Evolutionary conservation across 2,329 filamentous ascomycete species (phyloP).

Genomic region (Aspergillus flavus): DNA sequence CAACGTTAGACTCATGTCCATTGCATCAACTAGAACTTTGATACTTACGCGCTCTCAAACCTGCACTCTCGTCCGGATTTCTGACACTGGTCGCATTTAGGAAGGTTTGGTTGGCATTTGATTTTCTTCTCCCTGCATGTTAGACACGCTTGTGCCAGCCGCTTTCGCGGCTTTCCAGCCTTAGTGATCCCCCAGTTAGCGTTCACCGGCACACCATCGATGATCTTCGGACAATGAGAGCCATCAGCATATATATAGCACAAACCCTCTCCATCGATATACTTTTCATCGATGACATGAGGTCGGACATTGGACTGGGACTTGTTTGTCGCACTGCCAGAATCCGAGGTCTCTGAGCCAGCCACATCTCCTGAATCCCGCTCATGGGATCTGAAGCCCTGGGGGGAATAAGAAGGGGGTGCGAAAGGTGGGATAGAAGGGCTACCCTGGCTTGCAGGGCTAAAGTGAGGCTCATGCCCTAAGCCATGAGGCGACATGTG

Average conservation of each 20-base stretch:
- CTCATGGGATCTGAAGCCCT: conserved; percentile 20
- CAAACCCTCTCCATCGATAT: conserved; percentile 72
- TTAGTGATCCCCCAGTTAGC: conserved; percentile 94
- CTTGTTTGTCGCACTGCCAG: conserved; percentile 10
- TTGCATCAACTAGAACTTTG: not conserved
- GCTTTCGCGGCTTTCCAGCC: conserved; percentile 88
- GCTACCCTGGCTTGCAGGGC: conserved; percentile 23
- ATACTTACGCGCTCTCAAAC: conserved; percentile 79
- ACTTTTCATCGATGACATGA: conserved; percentile 45
- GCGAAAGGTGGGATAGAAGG: conserved; percentile 22
- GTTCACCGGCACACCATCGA: conserved; percentile 85
- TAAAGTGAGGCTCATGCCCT: conserved; percentile 22
- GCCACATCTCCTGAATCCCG: conserved; percentile 14
- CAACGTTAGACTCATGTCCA: not conserved
- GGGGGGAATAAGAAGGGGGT: conserved; percentile 21
- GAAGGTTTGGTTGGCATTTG: conserved; percentile 87
- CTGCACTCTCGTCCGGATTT: conserved; percentile 86
- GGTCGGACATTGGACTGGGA: conserved; percentile 25
- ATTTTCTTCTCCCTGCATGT: conserved; percentile 97
- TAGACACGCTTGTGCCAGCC: conserved; percentile 87
- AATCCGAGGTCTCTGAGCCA: conserved; percentile 6
- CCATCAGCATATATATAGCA: conserved; percentile 89
- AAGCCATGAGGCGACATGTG: conserved; percentile 31
- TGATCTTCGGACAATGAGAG: conserved; percentile 76
- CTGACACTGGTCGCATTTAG: conserved; percentile 87